Base-by-base conservation (phyloP, 495 filamentous ascomycete species). In the Cryomyces minteri region DNA sequence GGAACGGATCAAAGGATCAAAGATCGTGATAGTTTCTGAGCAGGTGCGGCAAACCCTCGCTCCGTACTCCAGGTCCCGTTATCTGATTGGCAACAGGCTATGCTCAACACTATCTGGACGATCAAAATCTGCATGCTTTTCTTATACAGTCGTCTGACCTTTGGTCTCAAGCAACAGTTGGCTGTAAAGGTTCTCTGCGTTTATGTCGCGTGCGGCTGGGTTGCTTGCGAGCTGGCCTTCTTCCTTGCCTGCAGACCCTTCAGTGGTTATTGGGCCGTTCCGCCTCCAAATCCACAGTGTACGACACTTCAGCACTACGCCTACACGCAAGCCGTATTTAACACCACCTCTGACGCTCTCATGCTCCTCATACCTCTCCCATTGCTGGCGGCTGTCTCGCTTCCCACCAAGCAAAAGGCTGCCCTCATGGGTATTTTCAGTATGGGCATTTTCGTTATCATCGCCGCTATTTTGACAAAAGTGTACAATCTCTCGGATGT, bases 1-100 rank as follows among this genome's bases (percentile, higher is more conserved):
- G 10, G 67, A 69, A 45, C 59, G 71, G 31, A 60, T 62, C 1
- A 54, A 49, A 32, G 72, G 72, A 11, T 72, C 68, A 39, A 76
- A 76, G 62, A 71, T 69, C 63, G 71, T 74, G 5, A 63, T 72
- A 43, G 66, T 74, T 31, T 71, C 69, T 10, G 72, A 74, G 43
- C 64, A 72, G 52, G 48, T 56, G 40, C 11, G 39, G 14, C 32
- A 10, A 46, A 44, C 32, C 12, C 39, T 34, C 14, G 6, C 4
- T 25, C 12, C 40, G 28, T 10, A 41, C 1, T 37, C 3, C 1
- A 10, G 9, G 4, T 18, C 9, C 40, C 9, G 4, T 14, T 1
- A 10, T 41, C 34, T 14, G 5, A 40, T n/a, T 25, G 28, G 18
- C 40, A 11, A 44, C n/a, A 54, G 49, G 58, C 62, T 5, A 73